Evolutionary conservation across 2,329 filamentous ascomycete genomes (phyloP), one percentile per base, ranked within the genome.

Genomic region (Fusarium duplospermum): DNA sequence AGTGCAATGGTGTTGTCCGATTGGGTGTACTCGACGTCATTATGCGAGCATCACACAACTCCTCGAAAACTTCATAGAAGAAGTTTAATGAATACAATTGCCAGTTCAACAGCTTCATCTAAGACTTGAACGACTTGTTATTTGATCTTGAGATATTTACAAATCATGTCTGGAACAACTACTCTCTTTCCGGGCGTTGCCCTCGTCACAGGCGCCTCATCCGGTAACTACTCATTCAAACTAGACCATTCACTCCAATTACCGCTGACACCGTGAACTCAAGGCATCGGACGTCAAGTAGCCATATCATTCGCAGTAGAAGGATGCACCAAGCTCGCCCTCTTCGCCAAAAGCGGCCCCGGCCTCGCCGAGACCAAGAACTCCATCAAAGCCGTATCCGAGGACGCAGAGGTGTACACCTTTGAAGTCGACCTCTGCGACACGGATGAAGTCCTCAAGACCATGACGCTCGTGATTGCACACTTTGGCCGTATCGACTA

Each of bases 401-500:
- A 59, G n/a, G 54, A 70, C 24, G 50, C 64, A 50, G 66, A 74
- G 14, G 66, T 74, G 9, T 75, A 81, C 24, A 66, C 63, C 27
- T 73, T 79, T 11, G 64, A 73, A 14, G 80, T 81, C 1, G 84
- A 87, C 72, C 80, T 84, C 31, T 73, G 81, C 5, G 71, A 80
- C 16, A 81, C 83, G 31, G 73, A 76, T 1, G 77, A 83, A 6
- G 78, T 87, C 10, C 68, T 81, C 6, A 62, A 62, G 4, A 78
- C 83, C 11, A 77, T 87, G 60, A 77, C 79, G 5, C 63, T 72
- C 59, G 77, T 80, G 4, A 79, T 84, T 5, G 67, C 74, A 2
- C 71, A 76, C 16, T 85, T 84, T 63, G 82, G 82, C 0, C 78
- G 85, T 6, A 80, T 87, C 18, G 85, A 87, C 76, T 87, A 87